Base-by-base conservation (phyloP, 441 rosid genomes). In the Erodium chrysanthum region DNA sequence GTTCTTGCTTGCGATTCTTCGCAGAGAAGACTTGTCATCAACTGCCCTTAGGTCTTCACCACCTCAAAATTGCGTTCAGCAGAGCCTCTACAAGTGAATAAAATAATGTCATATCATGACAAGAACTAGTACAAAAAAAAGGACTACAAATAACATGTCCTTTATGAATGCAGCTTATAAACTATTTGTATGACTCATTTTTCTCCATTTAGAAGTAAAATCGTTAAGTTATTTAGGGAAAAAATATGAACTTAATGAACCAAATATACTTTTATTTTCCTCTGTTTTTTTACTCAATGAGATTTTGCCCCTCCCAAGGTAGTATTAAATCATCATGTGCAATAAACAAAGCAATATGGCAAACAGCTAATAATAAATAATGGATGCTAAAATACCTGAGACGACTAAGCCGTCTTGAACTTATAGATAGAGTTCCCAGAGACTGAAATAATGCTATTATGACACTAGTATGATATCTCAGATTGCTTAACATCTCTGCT, bases 401-500 rank as follows among this genome's bases (percentile, higher is more conserved):
- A 62, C 99, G 96, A 80, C 81, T 90, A 68, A 95, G 93, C 70
- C 88, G 86, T 71, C 97, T 88, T 74, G 99, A 88, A 78, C 99
- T 95, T 69, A 83, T 84, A 76, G 99, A 89, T 75, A 96, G 96
- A 44, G 96, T 96, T 78, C 99, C 99, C 67, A 95, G 75, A 15
- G 99, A 85, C 77, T 95, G 97, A 76, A 92, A 95, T 68, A 95
- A 85, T 66, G 98, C 88, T 74, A 85, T 84, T 75, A 95, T 87
- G 68, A 95, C 99, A 71, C 99, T 92, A 63, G 98, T 95, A 78
- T 95, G 99, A 72, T 95, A 95, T 92, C 99, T 90, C 78, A 95
- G 77, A 83, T 95, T 95, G 90, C 99, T 95, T 71, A 95, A 76
- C 99, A 95, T 95, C 77, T 84, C 86, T 15, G 99, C 99, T 78